Conservation (phyloP, 1,284 basidiomycete species). For the Hemileia vastatrix region DNA sequence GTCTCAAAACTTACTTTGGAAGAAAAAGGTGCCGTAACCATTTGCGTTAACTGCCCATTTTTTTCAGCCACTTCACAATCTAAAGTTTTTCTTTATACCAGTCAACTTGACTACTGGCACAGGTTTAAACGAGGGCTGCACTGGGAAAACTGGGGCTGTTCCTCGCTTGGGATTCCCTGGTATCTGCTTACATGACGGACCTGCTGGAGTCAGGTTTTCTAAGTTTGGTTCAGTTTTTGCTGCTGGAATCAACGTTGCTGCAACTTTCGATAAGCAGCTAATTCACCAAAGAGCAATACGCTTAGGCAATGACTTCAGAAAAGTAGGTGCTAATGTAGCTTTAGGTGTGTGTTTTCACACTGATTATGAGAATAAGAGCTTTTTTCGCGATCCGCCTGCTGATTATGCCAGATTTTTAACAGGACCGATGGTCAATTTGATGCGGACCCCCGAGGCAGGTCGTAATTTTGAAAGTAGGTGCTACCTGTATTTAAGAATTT, state of each 20-base stretch:
- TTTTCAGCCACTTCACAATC: too few species aligned
- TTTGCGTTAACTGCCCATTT: too few species aligned
- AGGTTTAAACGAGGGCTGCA: constrained; percentile 5
- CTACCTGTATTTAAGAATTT: not conserved
- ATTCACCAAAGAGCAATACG: constrained; percentile 34
- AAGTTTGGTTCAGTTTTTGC: constrained; percentile 37
- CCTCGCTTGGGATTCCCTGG: constrained; percentile 31
- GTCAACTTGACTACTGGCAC: constrained; percentile 22
- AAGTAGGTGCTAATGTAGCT: constrained; percentile 40
- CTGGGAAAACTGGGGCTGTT: not conserved
- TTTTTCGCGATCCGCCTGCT: too few species aligned
- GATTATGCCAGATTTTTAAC: too few species aligned
- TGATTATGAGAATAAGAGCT: too few species aligned
- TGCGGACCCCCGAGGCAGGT: constrained; percentile 32
- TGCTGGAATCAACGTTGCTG: constrained; percentile 35
- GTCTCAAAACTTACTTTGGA: constrained; percentile 18
- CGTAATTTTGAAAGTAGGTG: constrained; percentile 34
- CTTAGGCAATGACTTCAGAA: constrained; percentile 38
- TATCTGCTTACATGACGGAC: constrained; percentile 38
- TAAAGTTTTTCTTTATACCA: too few species aligned
- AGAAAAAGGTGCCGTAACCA: constrained; percentile 17
- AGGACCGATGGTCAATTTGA: constrained; percentile 34
- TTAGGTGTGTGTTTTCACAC: constrained; percentile 29
- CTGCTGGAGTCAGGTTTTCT: constrained; percentile 33
- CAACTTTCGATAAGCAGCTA: constrained; percentile 35